Evolutionary conservation across 2,329 filamentous ascomycete species (phyloP).

Genomic region (Fusarium annulatum): DNA sequence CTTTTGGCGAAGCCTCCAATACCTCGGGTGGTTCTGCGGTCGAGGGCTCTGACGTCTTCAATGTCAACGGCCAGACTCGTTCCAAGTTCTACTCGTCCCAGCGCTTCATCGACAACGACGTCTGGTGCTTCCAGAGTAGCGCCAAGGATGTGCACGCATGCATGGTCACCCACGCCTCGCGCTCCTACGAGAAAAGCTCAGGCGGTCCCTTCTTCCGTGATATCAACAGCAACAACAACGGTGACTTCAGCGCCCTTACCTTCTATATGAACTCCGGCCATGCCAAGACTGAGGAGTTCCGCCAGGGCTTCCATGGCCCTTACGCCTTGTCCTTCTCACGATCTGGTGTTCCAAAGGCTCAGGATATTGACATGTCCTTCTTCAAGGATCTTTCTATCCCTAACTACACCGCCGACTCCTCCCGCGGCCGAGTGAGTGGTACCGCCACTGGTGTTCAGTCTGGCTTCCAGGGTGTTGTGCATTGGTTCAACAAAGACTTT

Average conservation of each 20-base stretch:
- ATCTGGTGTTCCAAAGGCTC: conserved; percentile 62
- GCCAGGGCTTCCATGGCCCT: conserved; percentile 73
- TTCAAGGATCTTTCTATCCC: conserved; percentile 67
- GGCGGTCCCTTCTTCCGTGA: conserved; percentile 75
- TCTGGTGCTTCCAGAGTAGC: conserved; percentile 69
- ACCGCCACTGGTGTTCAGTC: conserved; percentile 67
- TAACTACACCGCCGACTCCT: conserved; percentile 66
- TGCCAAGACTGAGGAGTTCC: conserved; percentile 69
- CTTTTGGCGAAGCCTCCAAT: conserved; percentile 65
- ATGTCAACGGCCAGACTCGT: conserved; percentile 70
- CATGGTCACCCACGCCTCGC: conserved; percentile 62
- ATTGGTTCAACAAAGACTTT: conserved; percentile 72
- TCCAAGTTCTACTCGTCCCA: conserved; percentile 77
- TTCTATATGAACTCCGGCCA: conserved; percentile 78
- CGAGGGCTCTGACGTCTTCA: conserved; percentile 69
- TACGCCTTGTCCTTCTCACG: conserved; percentile 72
- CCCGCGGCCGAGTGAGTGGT: conserved; percentile 69
- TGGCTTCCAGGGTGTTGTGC: conserved; percentile 66
- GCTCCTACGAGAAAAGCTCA: conserved; percentile 67
- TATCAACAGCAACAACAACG: conserved; percentile 73
- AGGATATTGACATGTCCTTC: conserved; percentile 65
- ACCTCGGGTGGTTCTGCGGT: conserved; percentile 63
- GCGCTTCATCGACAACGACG: conserved; percentile 75
- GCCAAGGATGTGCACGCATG: conserved; percentile 65
- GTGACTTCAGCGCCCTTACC: conserved; percentile 67